Base-by-base conservation (phyloP, 345 rosid species). In the Bruguiera parviflora region DNA sequence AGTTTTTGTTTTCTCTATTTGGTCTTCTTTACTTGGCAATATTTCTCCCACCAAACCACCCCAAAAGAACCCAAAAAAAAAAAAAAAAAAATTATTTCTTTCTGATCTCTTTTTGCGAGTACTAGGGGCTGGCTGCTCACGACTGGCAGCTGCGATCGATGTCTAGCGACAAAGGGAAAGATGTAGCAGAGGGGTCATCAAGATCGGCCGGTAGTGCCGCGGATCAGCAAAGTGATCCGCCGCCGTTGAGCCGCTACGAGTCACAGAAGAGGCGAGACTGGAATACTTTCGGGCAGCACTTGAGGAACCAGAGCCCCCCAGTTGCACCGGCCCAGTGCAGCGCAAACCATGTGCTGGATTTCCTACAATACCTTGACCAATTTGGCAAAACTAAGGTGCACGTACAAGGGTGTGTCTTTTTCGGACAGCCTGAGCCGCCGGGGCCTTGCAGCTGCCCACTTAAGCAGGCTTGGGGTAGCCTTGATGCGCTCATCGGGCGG, bases 401-500 rank as follows among this genome's bases (percentile, higher is more conserved):
- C 86, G 63, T 85, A 31, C 89, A 80, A 61, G 96, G 92, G n/a
- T 92, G 97, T 46, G 85, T 78, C 25, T 89, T 82, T 56, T 91
- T 86, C 43, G 97, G 97, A 25, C 91, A 89, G 57, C 88, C 90
- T 0, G 97, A 91, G 69, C 96, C 97, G 5, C 82, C 89, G 0
- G 92, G 97, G 35, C 89, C 89, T 3, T 91, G 97, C 75, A 84
- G 85, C 60, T 91, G 97, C 67, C 96, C 97, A 0, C 82, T 91
- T 1, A 87, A 83, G 55, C 97, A 91, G 78, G 97, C 97, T 25
- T 91, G 97, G 97, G 97, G 97, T 3, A 91, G 97, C 77, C 89
- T 91, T 8, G 97, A 91, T 70, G 96, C 97, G 8, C 88, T 91
- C 75, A 91, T 91, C 84, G 97, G 97, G 19, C 83, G 97, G 52